Evolutionary conservation across 2,329 filamentous ascomycete species (phyloP).

Genomic region (Aspergillus sp.): DNA sequence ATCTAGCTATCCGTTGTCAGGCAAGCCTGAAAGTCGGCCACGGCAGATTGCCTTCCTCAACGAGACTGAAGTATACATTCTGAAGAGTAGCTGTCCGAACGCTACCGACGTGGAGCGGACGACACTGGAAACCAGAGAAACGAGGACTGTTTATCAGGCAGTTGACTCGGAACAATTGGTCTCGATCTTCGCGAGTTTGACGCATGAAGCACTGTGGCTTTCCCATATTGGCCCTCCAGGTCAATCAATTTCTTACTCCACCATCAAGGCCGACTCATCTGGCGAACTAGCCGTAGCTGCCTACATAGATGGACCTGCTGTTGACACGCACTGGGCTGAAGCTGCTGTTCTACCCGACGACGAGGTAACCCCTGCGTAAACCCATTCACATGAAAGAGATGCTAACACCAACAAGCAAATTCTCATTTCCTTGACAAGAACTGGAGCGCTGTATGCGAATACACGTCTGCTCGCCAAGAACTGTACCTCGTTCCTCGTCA

Average conservation of each 20-base stretch:
- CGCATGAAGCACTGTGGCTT: constrained; percentile 38
- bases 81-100: constrained; percentile 35
- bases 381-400: neutral
- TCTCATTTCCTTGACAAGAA: constrained; percentile 67
- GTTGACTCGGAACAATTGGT: constrained; percentile 33
- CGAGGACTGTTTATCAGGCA: constrained; percentile 29
- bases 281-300: constrained; percentile 18
- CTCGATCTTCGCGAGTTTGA: constrained; percentile 37
- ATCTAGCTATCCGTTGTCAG: constrained; percentile 36
- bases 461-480: constrained; percentile 73
- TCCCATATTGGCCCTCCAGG: constrained; percentile 27
- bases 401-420: constrained; percentile 39
- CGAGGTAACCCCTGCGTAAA: constrained; percentile 30
- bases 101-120: constrained; percentile 32
- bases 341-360: constrained; percentile 37
- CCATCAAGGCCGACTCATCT: constrained; percentile 18
- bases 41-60: constrained; percentile 49
- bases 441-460: constrained; percentile 77
- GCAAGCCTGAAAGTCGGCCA: constrained; percentile 28
- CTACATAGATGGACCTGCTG: constrained; percentile 33
- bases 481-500: constrained; percentile 87
- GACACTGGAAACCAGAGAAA: constrained; percentile 32
- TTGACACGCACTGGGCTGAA: constrained; percentile 40
- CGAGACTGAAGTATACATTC: constrained; percentile 43
- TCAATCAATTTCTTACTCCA: constrained; percentile 31